Evolutionary conservation across 179 eudicot genomes (phyloP), one percentile per base, ranked within the genome.

Genomic region (Corrigiola litoralis): DNA sequence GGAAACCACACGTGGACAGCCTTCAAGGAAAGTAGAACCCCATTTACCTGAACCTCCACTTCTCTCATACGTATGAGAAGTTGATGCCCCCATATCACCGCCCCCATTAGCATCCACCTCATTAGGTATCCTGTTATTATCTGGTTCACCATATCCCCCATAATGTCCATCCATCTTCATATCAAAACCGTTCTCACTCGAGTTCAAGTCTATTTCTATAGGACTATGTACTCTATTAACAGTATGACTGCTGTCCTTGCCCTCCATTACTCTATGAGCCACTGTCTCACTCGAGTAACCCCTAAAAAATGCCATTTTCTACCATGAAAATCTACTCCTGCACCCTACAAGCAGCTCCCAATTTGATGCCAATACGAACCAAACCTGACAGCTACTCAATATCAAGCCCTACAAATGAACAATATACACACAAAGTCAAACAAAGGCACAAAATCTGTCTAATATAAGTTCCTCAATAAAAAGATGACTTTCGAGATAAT

Each of bases 21-120:
- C 86, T 80, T 81, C 79, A 90, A 90, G 83, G 70, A 89, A 87
- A 34, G 77, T 75, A 36, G 97, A 83, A 62, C 96, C 97, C 95
- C 91, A 85, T 67, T 79, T 85, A 45, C 79, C 46, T 25, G 66
- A 27, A 40, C 59, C 79, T 44, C 66, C 74, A 73, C 83, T 79
- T 68, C 78, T 77, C 33, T 58, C 81, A 50, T 82, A 73, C 21
- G 80, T 66, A 63, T 71, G 84, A 41, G 81, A 70, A 46, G 83
- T 74, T 32, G 81, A 75, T 52, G 68, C 64, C 53, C 66, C 72
- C 69, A 74, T 49, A 37, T 71, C 78, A 65, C 68, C 56, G 68
- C 73, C 82, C 62, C 65, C 77, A 51, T 71, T 79, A 36, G 55
- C 75, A 51, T 58, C 74, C 37, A 70, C 68, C 38, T 72, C 82